Evolutionary conservation across 2,329 filamentous ascomycete species (phyloP).

Genomic region (Pyrenochaeta sp.): DNA sequence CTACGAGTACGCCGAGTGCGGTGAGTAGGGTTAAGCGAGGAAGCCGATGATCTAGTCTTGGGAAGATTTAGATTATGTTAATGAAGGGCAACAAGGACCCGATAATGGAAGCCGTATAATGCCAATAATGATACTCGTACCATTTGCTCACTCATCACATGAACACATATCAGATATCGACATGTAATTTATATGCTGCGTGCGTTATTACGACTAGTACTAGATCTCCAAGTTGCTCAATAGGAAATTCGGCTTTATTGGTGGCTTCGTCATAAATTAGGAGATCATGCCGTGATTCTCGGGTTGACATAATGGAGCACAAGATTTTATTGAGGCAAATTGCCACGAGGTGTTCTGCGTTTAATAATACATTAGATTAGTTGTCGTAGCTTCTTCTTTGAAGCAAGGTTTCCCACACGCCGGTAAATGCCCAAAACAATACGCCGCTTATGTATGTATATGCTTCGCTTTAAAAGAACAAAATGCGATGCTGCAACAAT

Average conservation of each 20-base stretch:
- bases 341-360: neutral
- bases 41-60: neutral
- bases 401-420: constrained; percentile 11
- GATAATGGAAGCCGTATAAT: neutral
- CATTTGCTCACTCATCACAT: no score
- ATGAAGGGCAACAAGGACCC: no score
- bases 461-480: constrained; percentile 1
- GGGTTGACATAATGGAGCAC: no score
- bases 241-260: no score
- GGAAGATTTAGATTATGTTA: neutral
- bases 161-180: no score
- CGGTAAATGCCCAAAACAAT: constrained; percentile 12
- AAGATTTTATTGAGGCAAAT: no score
- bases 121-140: no score
- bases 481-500: neutral
- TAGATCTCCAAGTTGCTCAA: no score
- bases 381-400: neutral
- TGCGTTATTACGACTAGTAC: no score
- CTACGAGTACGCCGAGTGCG: constrained; percentile 31
- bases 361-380: neutral
- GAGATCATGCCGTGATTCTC: no score
- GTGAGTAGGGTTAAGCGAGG: constrained; percentile 11
- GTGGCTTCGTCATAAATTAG: no score
- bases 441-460: constrained; percentile 17
- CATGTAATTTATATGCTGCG: no score